Evolutionary conservation across 169 alveolate genomes (phyloP), one percentile per base, ranked within the genome.

Genomic region (Eimeria sp.): DNA sequence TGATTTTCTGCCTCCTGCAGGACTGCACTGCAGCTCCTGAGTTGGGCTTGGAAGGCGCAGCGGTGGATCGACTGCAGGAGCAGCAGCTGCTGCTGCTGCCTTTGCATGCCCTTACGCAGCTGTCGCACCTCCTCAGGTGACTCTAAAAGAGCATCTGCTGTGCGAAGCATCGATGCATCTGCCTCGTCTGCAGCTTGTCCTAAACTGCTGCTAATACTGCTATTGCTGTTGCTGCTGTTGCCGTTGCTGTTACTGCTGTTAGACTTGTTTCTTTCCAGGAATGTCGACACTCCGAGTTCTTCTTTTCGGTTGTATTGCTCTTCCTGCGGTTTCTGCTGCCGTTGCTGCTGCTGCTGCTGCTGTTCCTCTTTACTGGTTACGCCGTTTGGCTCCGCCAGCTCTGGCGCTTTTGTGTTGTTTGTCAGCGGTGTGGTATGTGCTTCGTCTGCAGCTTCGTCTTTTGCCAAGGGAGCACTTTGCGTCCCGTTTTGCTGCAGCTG

Each of bases 41-140:
- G 90, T 58, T 82, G 73, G 27, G 90, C 30, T 47, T 82, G 72
- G 51, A 82, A 82, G 5, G 90, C 90, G 90, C 90, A 82, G 49
- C 73, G 90, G 72, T 82, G 90, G 47, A 82, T 54, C 5, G 90
- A 82, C 27, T 51, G 54, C 73, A 82, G 90, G 34, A 82, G 90
- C 72, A 51, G 67, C 72, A 51, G 90, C 73, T 51, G 70, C 25
- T 82, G 90, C 51, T 49, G 90, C 90, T 82, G 90, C 73, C 73
- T 30, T 73, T 40, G 67, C 90, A 82, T 70, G 13, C 92, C 95
- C 70, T 67, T 75, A 9, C 58, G 95, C 57, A 92, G 84, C 91
- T 92, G 95, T n/a, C 83, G 18, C 27, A 75, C 84, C 78, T 92
- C 91, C 72, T 58, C 72, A 54, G 92, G 54, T 1, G 91, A 51